Evolutionary conservation across 2,329 filamentous ascomycete genomes (phyloP), one percentile per base, ranked within the genome.

Genomic region (Monosporascus sp.): DNA sequence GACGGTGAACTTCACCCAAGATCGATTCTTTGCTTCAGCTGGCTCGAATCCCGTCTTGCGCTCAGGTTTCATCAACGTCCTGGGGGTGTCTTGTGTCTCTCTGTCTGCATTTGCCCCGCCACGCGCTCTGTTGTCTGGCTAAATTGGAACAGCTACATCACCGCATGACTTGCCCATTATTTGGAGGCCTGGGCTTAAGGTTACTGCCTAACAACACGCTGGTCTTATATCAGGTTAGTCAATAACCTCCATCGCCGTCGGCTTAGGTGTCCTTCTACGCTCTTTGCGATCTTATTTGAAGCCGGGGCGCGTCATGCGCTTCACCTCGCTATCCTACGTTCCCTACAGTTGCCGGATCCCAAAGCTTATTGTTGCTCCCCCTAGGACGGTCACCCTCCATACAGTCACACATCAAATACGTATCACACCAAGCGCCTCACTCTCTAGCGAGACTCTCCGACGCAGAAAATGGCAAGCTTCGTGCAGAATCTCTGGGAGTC

Each of bases 401-500:
- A 40, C 47, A 48, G 59, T 65, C 61, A 61, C 62, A 58, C 58
- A 56, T 53, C 55, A 50, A 47, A 53, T 47, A 35, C 18, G 26
- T 37, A 53, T 53, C 52, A 37, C 31, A n/a, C 48, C 53, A 55
- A 55, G 61, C 62, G 62, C 62, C 59, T 59, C 52, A 24, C 55
- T 35, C 54, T 53, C 37, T 45, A 37, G 54, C 46, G 55, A 41
- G 38, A 18, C 46, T 40, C 22, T 28, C 40, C 31, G 44, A 31
- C 41, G 51, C 37, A 40, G n/a, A 51, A 65, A 48, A 86, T 86
- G 82, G 74, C 83, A 15, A 68, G 75, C 63, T 86, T 87, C 72
- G 65, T 95, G 58, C 78, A 84, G 66, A 84, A 92, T 61, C 87
- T 97, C 56, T 96, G 91, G 88, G 82, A 88, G 68, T 95, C 90